Evolutionary conservation across 2,329 filamentous ascomycete genomes (phyloP), one percentile per base, ranked within the genome.

Genomic region (Botryosphaeria dothidea): DNA sequence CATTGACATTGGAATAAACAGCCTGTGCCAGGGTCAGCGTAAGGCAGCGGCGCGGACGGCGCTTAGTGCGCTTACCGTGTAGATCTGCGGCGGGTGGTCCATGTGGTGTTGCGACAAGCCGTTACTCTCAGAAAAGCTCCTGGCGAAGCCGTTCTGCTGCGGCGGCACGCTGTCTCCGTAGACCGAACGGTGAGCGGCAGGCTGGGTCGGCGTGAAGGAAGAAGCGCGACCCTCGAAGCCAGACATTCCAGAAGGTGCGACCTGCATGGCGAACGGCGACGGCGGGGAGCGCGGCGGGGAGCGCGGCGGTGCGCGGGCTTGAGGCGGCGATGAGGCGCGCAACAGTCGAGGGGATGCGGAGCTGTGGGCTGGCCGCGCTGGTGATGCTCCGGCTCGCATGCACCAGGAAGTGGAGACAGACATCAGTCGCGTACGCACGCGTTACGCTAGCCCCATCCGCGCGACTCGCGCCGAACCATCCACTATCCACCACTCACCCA

Each of bases 1-100:
- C 95, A 67, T 94, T 90, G 51, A 98, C 92, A 70, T 93, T 93
- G 7, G 94, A 98, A 78, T 98, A 98, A 45, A 96, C 91, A 67
- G 94, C 94, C 88, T 87, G 67, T 69, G 64, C 51, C 34, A 43
- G n/a, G 27, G 43, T 54, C 4, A 62, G 58, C 23, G 56, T 17
- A 11, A 46, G 27, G 27, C 41, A 60, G 41, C 11, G 54, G 19
- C 38, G 17, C 5, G 23, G 15, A 31, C 21, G 34, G 58, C 38
- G 56, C 27, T 29, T 7, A 17, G 34, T 23, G 48, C 41, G 70
- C 79, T 57, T 71, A 82, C 81, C 8, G 82, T 83, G 69, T 84
- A 84, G 68, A 84, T 84, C 71, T 83, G 81, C 49, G 82, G 80
- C 72, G 63, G 63, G 27, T 81, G 80, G 25, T 79, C 78, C 68